Conservation (phyloP, 2,329 filamentous ascomycete species). For the Scytalidium sp. region DNA sequence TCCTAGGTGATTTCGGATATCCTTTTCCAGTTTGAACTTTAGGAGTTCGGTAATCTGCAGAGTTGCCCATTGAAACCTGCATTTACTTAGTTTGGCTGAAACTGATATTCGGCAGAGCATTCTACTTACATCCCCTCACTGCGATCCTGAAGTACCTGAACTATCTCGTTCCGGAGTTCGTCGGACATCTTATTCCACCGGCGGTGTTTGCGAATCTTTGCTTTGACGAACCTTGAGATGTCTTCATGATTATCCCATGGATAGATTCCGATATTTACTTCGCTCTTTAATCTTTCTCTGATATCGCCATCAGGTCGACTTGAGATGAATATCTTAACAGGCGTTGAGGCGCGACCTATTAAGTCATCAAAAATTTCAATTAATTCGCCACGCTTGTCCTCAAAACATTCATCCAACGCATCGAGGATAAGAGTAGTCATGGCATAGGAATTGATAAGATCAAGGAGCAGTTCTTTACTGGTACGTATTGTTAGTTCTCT, state of each 20-base stretch:
- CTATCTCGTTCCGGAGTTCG: slow-evolving; percentile 16
- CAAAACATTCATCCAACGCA: slow-evolving; percentile 34
- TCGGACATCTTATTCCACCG: slow-evolving; percentile 13
- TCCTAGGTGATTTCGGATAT: slow-evolving; percentile 23
- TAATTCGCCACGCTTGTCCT: slow-evolving; percentile 19
- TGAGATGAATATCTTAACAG: slow-evolving; percentile 32
- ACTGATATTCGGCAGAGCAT: not conserved
- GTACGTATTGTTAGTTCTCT: slow-evolving; percentile 10
- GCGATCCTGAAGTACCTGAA: slow-evolving; percentile 14
- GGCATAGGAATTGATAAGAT: slow-evolving; percentile 25
- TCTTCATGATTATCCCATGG: slow-evolving; percentile 27
- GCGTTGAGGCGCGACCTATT: slow-evolving; percentile 14
- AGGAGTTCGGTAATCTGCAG: slow-evolving; percentile 28
- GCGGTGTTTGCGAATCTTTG: slow-evolving; percentile 16
- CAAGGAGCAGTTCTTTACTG: slow-evolving; percentile 19
- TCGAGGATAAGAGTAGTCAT: slow-evolving; percentile 32
- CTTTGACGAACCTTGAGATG: slow-evolving; percentile 24
- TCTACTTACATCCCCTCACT: slow-evolving; percentile 29
- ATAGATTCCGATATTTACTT: slow-evolving; percentile 21
- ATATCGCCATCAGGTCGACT: slow-evolving; percentile 30
- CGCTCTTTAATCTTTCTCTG: slow-evolving; percentile 12
- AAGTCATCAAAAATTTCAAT: slow-evolving; percentile 24
- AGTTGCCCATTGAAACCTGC: slow-evolving; percentile 32
- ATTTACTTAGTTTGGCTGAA: slow-evolving; percentile 2
- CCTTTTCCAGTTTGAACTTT: slow-evolving; percentile 13